Conservation (phyloP, 2,329 filamentous ascomycete genomes). For the Verticillium longisporum region DNA sequence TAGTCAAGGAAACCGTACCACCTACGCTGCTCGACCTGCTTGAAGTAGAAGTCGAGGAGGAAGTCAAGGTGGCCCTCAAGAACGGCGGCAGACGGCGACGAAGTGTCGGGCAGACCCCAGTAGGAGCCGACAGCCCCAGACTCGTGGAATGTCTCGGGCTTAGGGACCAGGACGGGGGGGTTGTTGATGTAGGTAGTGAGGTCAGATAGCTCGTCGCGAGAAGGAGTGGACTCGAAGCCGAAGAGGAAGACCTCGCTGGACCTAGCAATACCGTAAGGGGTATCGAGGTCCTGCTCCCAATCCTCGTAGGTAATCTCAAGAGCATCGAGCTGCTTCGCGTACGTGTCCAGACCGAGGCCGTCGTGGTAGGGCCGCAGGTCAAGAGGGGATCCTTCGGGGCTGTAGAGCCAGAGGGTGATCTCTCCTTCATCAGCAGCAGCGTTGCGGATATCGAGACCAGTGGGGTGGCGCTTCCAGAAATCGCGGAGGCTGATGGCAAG, state of each 20-base stretch:
- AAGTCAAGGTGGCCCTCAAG: slow-evolving; percentile 50
- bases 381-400: slow-evolving; percentile 45
- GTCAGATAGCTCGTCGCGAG: slow-evolving; percentile 33
- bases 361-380: slow-evolving; percentile 54
- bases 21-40: slow-evolving; percentile 46
- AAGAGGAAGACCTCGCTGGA: slow-evolving; percentile 51
- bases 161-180: slow-evolving; percentile 43
- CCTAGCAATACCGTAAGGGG: slow-evolving; percentile 49
- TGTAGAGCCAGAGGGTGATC: slow-evolving; percentile 56
- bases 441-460: slow-evolving; percentile 46
- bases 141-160: slow-evolving; percentile 40
- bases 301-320: slow-evolving; percentile 59
- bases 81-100: slow-evolving; percentile 17
- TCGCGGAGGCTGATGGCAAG: slow-evolving; percentile 51
- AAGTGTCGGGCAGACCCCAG: slow-evolving; percentile 37
- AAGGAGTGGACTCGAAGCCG: slow-evolving; percentile 45
- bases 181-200: slow-evolving; percentile 39
- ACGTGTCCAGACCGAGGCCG: slow-evolving; percentile 47
- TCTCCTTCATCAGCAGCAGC: slow-evolving; percentile 40
- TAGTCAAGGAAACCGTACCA: slow-evolving; percentile 61
- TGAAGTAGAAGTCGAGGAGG: slow-evolving; percentile 46
- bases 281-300: slow-evolving; percentile 47
- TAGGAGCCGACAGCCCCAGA: slow-evolving; percentile 48
- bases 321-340: slow-evolving; percentile 51
- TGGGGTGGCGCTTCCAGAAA: slow-evolving; percentile 59